These are phyloP conservation scores for Xanthoconium purpureum DNA, from an alignment of 768 basidiomycete species.

Conservation along the genomic window DNA sequence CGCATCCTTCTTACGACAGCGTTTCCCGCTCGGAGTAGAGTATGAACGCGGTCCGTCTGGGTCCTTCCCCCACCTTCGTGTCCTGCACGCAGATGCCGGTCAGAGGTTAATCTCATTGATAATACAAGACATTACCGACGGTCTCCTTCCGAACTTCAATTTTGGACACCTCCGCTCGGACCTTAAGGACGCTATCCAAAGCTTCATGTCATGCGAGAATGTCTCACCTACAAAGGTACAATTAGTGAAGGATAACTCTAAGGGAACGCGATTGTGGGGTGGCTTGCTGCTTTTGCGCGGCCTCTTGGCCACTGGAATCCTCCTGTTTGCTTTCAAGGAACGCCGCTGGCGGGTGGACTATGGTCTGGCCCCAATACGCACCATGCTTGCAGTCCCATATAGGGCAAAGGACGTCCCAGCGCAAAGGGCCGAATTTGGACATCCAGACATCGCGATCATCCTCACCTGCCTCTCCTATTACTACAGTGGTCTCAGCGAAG, in stretches of 20 bases:
- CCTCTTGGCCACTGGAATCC: conserved; percentile 30
- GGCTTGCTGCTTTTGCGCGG: conserved; percentile 35
- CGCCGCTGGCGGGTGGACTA: conserved; percentile 30
- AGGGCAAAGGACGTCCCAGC: conserved; percentile 38
- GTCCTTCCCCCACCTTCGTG: conserved; percentile 23
- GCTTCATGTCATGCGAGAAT: conserved; percentile 23
- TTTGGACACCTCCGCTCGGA: background rate
- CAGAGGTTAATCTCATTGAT: conserved; percentile 8
- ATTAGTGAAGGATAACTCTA: background rate
- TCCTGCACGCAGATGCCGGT: conserved; percentile 15
- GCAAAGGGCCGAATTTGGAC: conserved; percentile 31
- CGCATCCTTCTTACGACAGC: background rate
- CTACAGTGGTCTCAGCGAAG: too few relatives aligned
- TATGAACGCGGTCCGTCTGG: background rate
- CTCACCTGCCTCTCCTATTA: too few relatives aligned
- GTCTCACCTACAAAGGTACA: background rate
- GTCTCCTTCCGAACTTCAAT: background rate
- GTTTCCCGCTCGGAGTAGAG: background rate
- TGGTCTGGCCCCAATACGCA: conserved; percentile 14
- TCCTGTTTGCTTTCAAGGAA: conserved; percentile 30
- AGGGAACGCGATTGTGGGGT: background rate
- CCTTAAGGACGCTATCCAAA: conserved; percentile 8
- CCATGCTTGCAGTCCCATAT: conserved; percentile 37
- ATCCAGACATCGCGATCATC: too few relatives aligned
- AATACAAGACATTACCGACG: background rate